A percentile compares a stretch with the other conserved stretches of the same genome.
These are phyloP conservation scores for Scutellaria minor DNA, from an alignment of 257 asterid species.

Conservation along the genomic window DNA sequence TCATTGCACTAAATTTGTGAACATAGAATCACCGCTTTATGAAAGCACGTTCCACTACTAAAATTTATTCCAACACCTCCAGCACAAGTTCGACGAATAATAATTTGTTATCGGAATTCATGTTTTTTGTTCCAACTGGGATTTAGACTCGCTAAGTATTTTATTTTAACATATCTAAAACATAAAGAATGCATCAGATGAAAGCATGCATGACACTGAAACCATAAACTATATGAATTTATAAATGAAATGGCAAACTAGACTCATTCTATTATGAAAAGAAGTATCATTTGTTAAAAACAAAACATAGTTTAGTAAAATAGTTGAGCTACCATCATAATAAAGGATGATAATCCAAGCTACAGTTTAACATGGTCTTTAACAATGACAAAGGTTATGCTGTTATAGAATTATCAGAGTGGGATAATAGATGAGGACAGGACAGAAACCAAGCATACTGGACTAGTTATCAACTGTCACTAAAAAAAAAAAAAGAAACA, in stretches of 20 bases:
- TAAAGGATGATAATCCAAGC: neutral
- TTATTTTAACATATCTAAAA: neutral
- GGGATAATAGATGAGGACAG: neutral
- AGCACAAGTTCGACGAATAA: neutral
- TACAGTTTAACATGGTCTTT: conserved; percentile 17
- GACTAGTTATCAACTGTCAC: conserved; percentile 20
- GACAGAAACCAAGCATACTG: conserved; percentile 1
- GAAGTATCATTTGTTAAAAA: neutral
- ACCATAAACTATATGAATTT: neutral
- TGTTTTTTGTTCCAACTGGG: conserved; percentile 26
- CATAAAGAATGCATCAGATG: neutral
- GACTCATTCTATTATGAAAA: neutral
- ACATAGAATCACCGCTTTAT: conserved; percentile 21
- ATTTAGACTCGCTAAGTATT: conserved; percentile 10
- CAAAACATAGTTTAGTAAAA: neutral
- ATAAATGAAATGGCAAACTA: neutral
- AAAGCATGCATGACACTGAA: neutral
- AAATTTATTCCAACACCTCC: conserved; percentile 19
- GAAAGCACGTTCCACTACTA: neutral
- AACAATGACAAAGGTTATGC: neutral
- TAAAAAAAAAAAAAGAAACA: neutral
- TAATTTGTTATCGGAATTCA: conserved; percentile 22
- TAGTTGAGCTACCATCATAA: neutral
- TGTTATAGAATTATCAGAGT: neutral
- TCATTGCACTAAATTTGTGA: neutral